Conservation (phyloP, 140 eudicot genomes). For the Bidens hawaiensis region DNA sequence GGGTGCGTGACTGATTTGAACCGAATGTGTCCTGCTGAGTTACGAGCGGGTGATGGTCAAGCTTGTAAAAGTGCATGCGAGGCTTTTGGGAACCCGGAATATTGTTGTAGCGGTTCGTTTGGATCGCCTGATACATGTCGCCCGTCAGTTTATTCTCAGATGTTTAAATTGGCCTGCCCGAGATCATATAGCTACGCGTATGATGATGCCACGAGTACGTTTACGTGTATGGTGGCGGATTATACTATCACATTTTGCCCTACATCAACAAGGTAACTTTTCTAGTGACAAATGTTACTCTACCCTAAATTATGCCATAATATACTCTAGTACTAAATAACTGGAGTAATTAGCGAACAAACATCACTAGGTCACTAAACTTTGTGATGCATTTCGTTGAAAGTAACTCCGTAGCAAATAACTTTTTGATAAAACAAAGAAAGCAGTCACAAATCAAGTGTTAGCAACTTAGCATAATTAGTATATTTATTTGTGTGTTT, state of each 20-base stretch:
- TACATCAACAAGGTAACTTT: slow-evolving; percentile 47
- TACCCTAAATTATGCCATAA: too few relatives aligned
- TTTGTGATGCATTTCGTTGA: too few relatives aligned
- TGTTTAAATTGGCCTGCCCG: slow-evolving; percentile 61
- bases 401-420: not conserved
- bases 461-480: too few relatives aligned
- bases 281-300: too few relatives aligned
- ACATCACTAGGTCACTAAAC: too few relatives aligned
- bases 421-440: not conserved
- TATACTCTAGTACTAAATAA: too few relatives aligned
- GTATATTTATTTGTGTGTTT: too few relatives aligned
- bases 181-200: slow-evolving; percentile 64
- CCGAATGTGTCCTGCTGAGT: slow-evolving; percentile 55
- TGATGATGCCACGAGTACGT: slow-evolving; percentile 71
- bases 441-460: not conserved
- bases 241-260: slow-evolving; percentile 64
- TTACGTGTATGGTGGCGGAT: slow-evolving; percentile 64
- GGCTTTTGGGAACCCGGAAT: slow-evolving; percentile 58
- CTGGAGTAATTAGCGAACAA: too few relatives aligned
- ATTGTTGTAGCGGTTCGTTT: slow-evolving; percentile 59
- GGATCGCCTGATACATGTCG: slow-evolving; percentile 42
- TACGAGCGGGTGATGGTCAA: slow-evolving; percentile 46
- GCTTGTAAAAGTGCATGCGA: slow-evolving; percentile 77
- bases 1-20: slow-evolving; percentile 65
- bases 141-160: slow-evolving; percentile 51